phyloP scores from a whole-genome alignment of 2,329 filamentous ascomycete species.

The Fusarium tricinctum region DNA sequence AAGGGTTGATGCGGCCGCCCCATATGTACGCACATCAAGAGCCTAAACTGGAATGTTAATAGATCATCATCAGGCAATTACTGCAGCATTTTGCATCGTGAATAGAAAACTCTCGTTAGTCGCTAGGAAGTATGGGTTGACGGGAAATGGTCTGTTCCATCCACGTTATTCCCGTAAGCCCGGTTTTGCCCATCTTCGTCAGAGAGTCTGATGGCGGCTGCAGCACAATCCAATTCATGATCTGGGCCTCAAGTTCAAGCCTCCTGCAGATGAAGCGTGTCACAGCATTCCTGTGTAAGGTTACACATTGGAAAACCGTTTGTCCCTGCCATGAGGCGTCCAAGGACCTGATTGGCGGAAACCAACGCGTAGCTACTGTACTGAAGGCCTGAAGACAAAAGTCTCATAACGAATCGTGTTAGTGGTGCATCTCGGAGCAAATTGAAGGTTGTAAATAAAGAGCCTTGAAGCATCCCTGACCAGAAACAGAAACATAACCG shows the following conservation, averaged over 20 bases:
- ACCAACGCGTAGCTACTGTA: neutral
- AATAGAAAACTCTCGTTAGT: constrained; percentile 8
- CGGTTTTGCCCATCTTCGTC: constrained; percentile 5
- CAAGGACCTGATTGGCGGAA: constrained; percentile 19
- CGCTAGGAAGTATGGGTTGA: neutral
- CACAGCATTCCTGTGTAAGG: constrained; percentile 27
- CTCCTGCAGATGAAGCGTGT: constrained; percentile 25
- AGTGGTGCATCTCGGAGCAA: constrained; percentile 9
- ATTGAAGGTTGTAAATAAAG: neutral
- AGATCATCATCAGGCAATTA: constrained; percentile 26
- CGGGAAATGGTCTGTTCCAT: neutral
- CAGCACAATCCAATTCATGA: constrained; percentile 17
- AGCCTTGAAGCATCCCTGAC: neutral
- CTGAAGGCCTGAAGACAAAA: constrained; percentile 9
- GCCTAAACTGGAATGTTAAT: constrained; percentile 22
- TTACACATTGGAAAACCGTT: constrained; percentile 24
- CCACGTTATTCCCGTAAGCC: constrained; percentile 28
- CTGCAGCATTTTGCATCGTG: constrained; percentile 9
- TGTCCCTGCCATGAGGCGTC: constrained; percentile 7
- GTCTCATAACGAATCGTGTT: constrained; percentile 11
- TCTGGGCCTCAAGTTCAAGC: constrained; percentile 30
- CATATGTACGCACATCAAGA: constrained; percentile 5
- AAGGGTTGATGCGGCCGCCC: constrained; percentile 20
- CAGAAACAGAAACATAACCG: constrained; percentile 21
- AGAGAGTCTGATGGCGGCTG: constrained; percentile 16